Base-by-base conservation (phyloP, 345 rosid species). In the Eucalyptus camaldulensis region DNA sequence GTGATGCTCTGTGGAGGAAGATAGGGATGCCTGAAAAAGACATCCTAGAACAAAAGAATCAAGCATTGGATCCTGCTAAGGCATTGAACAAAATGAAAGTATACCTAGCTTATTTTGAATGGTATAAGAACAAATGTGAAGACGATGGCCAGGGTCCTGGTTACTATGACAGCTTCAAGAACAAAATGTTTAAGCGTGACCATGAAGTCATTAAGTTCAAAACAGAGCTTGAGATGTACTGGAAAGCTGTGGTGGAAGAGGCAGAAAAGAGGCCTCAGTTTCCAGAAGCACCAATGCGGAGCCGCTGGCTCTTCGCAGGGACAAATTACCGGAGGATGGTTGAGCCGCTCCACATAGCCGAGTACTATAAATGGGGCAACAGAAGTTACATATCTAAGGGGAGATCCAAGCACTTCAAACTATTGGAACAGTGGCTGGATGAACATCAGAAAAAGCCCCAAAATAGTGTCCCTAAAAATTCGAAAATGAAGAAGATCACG, bases 311-410 rank as follows among this genome's bases (percentile, higher is more conserved):
- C 9, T 93, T 80, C 50, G 90, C 91, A 1, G 97, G 97, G 29
- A 90, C 93, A 37, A 93, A 90, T 51, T 97, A 94, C 87, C 89
- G 96, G 88, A 94, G 98, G 86, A 89, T 97, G 95, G 88, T 96
- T 2, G 49, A 45, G 12, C 49, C 49, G 1, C 97, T 97, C 27
- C 95, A 94, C 47, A 94, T 97, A 53, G 49, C 49, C 1, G 49
- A 45, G 49, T 45, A 45, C 49, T 45, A 45, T 45, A 45, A 45
- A 45, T 9, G 11, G 11, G 49, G 49, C 10, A 45, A 45, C 11
- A 45, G 12, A 45, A 10, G 4, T 45, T 45, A 45, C 49, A 45
- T 45, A 45, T 45, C 49, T 3, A 3, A 9, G 4, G 49, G 49
- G 49, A 45, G 49, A 45, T 45, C 49, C 11, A 10, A 45, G 49